A percentile compares a stretch with the other conserved stretches of the same genome.
These are phyloP conservation scores for Allium fistulosum DNA, from an alignment of 106 monocot species.

Conservation along the genomic window DNA sequence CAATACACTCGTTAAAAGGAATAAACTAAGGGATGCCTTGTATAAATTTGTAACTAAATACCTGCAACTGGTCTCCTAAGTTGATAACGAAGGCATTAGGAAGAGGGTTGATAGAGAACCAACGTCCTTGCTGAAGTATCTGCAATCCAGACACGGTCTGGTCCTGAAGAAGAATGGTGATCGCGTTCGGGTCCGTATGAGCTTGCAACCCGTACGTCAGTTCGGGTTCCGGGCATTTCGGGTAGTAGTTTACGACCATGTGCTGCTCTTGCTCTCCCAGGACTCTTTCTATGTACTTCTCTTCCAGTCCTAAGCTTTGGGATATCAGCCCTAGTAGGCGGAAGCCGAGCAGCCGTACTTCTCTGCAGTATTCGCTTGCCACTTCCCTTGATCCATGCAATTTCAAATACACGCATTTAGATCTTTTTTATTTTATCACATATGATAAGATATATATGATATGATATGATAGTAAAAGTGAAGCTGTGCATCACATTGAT, in stretches of 20 bases:
- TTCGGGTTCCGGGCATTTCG: slow-evolving; percentile 76
- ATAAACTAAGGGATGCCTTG: not conserved
- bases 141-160: slow-evolving; percentile 56
- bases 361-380: slow-evolving; percentile 62
- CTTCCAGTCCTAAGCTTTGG: slow-evolving; percentile 70
- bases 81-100: slow-evolving; percentile 83
- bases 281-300: slow-evolving; percentile 41
- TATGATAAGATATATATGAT: too few species aligned
- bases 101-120: slow-evolving; percentile 58
- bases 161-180: slow-evolving; percentile 87
- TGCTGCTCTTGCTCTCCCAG: slow-evolving; percentile 90
- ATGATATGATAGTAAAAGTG: too few species aligned
- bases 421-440: too few species aligned
- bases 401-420: too few species aligned
- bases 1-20: not conserved
- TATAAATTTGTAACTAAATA: not conserved
- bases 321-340: slow-evolving; percentile 62
- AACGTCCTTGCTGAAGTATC: slow-evolving; percentile 45
- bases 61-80: slow-evolving; percentile 90
- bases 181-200: slow-evolving; percentile 85
- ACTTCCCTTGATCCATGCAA: slow-evolving; percentile 39
- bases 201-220: slow-evolving; percentile 76
- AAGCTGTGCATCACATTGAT: too few species aligned
- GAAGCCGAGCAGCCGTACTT: slow-evolving; percentile 65
- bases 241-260: slow-evolving; percentile 96